A percentile compares a stretch with the other conserved stretches of the same genome.
Conservation (phyloP, 108 stramenopile species). For the Pseudonitzschia delicatissima region DNA sequence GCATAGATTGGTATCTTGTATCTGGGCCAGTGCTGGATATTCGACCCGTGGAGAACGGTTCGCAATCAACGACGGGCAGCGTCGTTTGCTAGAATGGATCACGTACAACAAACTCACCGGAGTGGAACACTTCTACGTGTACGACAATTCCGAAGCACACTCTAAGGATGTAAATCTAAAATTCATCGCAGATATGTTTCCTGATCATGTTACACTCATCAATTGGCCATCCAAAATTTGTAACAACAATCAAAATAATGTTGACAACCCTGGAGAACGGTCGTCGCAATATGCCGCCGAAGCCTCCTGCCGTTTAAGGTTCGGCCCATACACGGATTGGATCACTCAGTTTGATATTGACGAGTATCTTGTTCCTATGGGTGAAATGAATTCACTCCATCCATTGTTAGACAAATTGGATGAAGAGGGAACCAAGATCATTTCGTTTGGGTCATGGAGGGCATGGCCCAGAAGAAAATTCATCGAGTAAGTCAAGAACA, state of each 20-base stretch:
- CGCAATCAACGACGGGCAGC: conserved; percentile 69
- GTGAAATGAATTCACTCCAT: conserved; percentile 26
- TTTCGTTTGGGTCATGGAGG: conserved; percentile 44
- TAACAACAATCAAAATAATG: conserved; percentile 56
- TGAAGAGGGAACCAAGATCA: conserved; percentile 33
- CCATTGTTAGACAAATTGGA: conserved; percentile 30
- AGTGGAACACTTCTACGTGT: conserved; percentile 84
- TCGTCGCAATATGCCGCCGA: conserved; percentile 90
- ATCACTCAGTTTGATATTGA: conserved; percentile 39
- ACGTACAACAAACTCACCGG: conserved; percentile 73
- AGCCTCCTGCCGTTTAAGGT: conserved; percentile 76
- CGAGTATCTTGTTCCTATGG: conserved; percentile 53
- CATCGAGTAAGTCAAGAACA: conserved; percentile 34
- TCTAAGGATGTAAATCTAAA: conserved; percentile 42
- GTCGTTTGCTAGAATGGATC: conserved; percentile 79
- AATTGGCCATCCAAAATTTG: conserved; percentile 68
- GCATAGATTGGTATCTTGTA: conserved; percentile 73
- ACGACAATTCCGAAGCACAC: conserved; percentile 81
- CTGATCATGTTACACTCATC: conserved; percentile 64
- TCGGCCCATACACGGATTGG: conserved; percentile 82
- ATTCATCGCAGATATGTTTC: conserved; percentile 66
- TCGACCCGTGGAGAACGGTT: conserved; percentile 71
- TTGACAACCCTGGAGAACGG: conserved; percentile 71
- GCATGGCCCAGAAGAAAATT: conserved; percentile 51
- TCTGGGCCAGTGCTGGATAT: conserved; percentile 81